Percentiles rank a stretch among this genome's conserved stretches.
These are phyloP conservation scores for Fusarium siculi DNA, from an alignment of 2,329 filamentous ascomycete species.

Conservation along the genomic window DNA sequence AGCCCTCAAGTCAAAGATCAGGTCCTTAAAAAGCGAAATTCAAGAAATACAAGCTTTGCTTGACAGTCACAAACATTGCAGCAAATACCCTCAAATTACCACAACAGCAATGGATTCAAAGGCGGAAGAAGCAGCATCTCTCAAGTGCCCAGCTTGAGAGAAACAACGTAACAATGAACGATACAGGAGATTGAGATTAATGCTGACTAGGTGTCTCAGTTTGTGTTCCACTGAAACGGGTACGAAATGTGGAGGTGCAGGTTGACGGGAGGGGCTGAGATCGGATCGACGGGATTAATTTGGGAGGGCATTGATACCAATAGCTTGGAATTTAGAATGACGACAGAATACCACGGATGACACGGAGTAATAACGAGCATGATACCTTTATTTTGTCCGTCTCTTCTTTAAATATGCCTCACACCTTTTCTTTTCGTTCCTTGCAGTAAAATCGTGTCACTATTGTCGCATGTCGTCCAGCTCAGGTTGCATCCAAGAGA, in stretches of 20 bases:
- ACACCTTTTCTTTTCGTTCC: background rate
- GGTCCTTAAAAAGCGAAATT: background rate
- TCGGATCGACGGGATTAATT: background rate
- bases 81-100: background rate
- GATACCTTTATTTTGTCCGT: background rate
- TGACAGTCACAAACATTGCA: background rate
- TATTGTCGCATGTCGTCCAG: background rate
- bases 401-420: background rate
- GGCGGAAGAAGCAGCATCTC: background rate
- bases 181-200: constrained; percentile 40
- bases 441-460: background rate
- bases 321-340: background rate
- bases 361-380: background rate
- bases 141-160: background rate
- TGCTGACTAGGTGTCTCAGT: background rate
- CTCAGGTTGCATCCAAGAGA: background rate
- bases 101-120: background rate
- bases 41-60: background rate
- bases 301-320: background rate
- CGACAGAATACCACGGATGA: background rate
- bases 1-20: background rate
- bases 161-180: rapidly evolving
- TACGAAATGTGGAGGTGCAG: background rate
- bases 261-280: background rate
- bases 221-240: background rate